Evolutionary conservation across 2,329 filamentous ascomycete genomes (phyloP).

Genomic region (Botryosphaeria dothidea): DNA sequence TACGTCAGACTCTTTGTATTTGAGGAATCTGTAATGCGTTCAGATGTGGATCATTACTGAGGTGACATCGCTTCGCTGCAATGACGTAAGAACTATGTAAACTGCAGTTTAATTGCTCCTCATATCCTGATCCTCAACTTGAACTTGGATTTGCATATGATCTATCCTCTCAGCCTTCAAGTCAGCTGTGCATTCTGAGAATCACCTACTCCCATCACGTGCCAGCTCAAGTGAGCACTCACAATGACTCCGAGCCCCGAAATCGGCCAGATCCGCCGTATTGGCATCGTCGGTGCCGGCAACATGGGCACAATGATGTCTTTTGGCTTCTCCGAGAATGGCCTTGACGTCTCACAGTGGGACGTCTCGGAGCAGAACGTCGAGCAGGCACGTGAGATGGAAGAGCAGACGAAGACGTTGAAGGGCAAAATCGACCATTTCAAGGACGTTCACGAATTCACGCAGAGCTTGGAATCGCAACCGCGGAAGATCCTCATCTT

Average conservation of each 20-base stretch:
- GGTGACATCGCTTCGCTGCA: neutral
- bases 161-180: too few relatives aligned
- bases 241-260: neutral
- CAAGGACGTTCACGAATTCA: constrained; percentile 41
- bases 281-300: constrained; percentile 47
- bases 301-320: constrained; percentile 50
- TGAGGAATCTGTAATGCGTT: too few relatives aligned
- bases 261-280: constrained; percentile 1
- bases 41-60: neutral
- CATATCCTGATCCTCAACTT: neutral
- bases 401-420: constrained; percentile 25
- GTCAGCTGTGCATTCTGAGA: too few relatives aligned
- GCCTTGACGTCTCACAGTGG: constrained; percentile 44
- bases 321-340: constrained; percentile 48
- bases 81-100: neutral
- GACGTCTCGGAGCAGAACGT: constrained; percentile 42
- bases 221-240: too few relatives aligned
- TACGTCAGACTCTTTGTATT: neutral
- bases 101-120: too few relatives aligned
- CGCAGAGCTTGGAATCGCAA: constrained; percentile 31
- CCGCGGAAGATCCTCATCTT: constrained; percentile 47
- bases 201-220: too few relatives aligned
- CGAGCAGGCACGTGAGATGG: constrained; percentile 27
- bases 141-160: too few relatives aligned
- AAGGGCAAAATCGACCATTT: constrained; percentile 34